These are phyloP conservation scores for Quercus dentata DNA, from an alignment of 306 rosid species.

Conservation along the genomic window DNA sequence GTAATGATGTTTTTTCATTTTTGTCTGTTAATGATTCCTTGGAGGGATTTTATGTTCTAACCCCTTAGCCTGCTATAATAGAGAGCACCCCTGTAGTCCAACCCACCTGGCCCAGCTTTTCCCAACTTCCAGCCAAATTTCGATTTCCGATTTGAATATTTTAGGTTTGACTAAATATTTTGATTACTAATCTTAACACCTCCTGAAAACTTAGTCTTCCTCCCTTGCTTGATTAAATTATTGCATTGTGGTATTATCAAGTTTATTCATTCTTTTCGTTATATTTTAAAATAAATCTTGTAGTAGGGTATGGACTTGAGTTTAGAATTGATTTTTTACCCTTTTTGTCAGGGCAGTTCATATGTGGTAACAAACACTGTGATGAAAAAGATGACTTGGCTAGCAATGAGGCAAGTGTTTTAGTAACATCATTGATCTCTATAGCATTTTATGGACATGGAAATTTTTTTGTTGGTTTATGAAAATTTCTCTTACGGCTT, in stretches of 20 bases:
- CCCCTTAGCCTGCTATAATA: background rate
- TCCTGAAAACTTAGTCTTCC: background rate
- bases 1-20: background rate
- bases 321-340: conserved; percentile 21
- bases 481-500: background rate
- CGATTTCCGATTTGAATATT: background rate
- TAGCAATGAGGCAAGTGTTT: conserved; percentile 73
- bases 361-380: conserved; percentile 87
- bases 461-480: background rate
- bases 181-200: too few relatives aligned
- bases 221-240: background rate
- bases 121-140: too few relatives aligned
- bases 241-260: conserved; percentile 5
- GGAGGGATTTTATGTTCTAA: background rate
- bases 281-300: background rate
- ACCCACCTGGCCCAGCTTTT: background rate
- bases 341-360: conserved; percentile 75
- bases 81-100: background rate
- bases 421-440: background rate
- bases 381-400: conserved; percentile 66
- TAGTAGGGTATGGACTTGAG: conserved; percentile 8
- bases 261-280: background rate
- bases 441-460: background rate
- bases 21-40: background rate
- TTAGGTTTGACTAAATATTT: background rate